Conservation (phyloP, 2,329 filamentous ascomycete genomes). For the Shiraia bambusicola region DNA sequence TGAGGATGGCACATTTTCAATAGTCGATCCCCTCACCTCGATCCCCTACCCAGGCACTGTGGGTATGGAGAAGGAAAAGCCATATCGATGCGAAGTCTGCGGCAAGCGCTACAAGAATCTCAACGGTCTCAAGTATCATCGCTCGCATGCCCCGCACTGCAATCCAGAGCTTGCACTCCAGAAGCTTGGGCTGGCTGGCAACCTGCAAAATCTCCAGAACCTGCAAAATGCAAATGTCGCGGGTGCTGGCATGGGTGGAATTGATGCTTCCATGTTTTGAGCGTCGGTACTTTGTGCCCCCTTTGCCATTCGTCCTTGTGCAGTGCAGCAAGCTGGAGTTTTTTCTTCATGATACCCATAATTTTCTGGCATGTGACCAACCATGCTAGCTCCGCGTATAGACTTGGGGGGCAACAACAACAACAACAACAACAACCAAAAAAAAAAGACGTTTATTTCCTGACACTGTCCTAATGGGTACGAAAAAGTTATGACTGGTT, state of each 20-base stretch:
- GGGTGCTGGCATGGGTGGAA: slow-evolving; percentile 57
- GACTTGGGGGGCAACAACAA: no score
- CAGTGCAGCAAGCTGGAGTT: background rate
- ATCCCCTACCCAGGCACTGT: slow-evolving; percentile 92
- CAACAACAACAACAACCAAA: no score
- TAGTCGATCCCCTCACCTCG: slow-evolving; percentile 93
- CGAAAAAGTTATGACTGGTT: slow-evolving; percentile 25
- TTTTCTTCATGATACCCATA: slow-evolving; percentile 25
- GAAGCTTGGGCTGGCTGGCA: slow-evolving; percentile 41
- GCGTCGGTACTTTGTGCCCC: slow-evolving; percentile 4
- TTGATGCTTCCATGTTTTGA: slow-evolving; percentile 55
- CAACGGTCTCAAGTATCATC: slow-evolving; percentile 92
- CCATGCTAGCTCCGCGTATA: slow-evolving; percentile 6
- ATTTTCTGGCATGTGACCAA: background rate
- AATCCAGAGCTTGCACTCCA: slow-evolving; percentile 75
- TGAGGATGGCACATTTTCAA: slow-evolving; percentile 94
- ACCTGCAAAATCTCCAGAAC: slow-evolving; percentile 46
- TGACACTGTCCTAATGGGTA: slow-evolving; percentile 2
- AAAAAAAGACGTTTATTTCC: slow-evolving; percentile 4
- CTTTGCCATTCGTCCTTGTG: slow-evolving; percentile 12
- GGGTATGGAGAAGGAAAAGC: slow-evolving; percentile 99
- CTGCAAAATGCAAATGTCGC: slow-evolving; percentile 51
- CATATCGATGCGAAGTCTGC: slow-evolving; percentile 94
- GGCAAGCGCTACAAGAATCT: slow-evolving; percentile 99
- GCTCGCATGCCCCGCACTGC: slow-evolving; percentile 75